Base-by-base conservation (phyloP, 257 asterid genomes). In the Solanum paucissectum region DNA sequence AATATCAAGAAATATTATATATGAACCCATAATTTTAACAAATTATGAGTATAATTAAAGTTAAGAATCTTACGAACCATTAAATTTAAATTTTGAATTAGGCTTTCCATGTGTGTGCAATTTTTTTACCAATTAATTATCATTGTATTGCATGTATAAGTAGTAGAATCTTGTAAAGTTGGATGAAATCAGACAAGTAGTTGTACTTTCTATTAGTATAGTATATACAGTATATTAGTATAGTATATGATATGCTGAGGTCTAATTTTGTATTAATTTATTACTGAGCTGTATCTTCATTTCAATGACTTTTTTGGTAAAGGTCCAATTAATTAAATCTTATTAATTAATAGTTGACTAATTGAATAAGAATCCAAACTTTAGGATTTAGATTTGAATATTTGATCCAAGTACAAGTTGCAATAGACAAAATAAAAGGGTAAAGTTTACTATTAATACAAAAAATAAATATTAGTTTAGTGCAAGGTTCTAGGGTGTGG, bases 281-380 rank as follows among this genome's bases (percentile, higher is more conserved):
- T 89, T 75, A 88, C 85, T 49, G 85, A 72, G 82, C 87, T 89
- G 11, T 90, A 91, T 92, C 93, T 73, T 88, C 90, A 85, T 88
- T 89, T 88, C 89, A 5, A 86, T 87, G 62, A 91, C 90, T 93
- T 91, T 94, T 90, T 89, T 36, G 88, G 90, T 76, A 11, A 36
- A 82, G 86, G 42, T 34, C 79, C 66, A 86, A 85, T 49, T 88
- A 68, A 52, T 86, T 90, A 83, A 87, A 77, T 46, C 86, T 29
- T n/a, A 44, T 49, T 62, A 21, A 72, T 81, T 62, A 21, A 72
- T 84, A 89, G 95, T 92, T 94, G 98, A 93, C 96, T 90, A 91
- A 60, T 58, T 58, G 40, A 42, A 87, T 18, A 25, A 74, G 71
- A 74, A 64, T 83, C 88, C 76, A 88, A 87, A 8, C 38, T 68